Percentiles rank a stretch among this genome's conserved stretches.
These are phyloP conservation scores for Pelomyxa schiedti DNA, from an alignment of 78 protist species.

Conservation along the genomic window DNA sequence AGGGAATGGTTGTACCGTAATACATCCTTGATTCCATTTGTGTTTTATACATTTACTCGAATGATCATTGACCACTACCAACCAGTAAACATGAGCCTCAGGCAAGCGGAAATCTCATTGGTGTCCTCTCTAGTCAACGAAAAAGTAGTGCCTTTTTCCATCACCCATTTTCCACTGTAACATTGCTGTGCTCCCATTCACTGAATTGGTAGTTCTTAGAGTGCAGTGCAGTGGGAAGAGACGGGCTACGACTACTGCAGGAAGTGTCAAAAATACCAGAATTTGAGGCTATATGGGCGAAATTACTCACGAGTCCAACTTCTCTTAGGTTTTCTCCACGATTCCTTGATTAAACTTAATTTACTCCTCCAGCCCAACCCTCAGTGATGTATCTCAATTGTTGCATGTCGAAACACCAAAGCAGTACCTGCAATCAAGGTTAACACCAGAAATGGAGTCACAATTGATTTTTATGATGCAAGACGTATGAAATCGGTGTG, in stretches of 20 bases:
- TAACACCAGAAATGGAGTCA: slow-evolving; percentile 35
- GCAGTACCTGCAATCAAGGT: slow-evolving; percentile 25
- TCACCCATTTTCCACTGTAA: not conserved
- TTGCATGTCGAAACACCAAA: slow-evolving; percentile 42
- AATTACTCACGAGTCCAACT: slow-evolving; percentile 11
- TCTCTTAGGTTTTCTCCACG: not conserved
- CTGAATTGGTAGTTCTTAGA: slow-evolving; percentile 20
- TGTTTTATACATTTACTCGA: no score
- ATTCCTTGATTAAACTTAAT: not conserved
- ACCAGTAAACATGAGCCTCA: no score
- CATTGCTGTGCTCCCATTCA: not conserved
- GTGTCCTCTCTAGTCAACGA: no score
- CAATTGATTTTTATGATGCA: slow-evolving; percentile 43
- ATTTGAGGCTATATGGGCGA: slow-evolving; percentile 40
- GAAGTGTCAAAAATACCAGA: slow-evolving; percentile 17
- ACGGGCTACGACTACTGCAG: slow-evolving; percentile 39
- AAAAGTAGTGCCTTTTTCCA: not conserved
- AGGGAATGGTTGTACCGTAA: no score
- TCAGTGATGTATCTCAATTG: not conserved
- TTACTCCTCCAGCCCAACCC: not conserved
- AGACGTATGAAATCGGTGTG: not conserved
- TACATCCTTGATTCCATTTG: no score
- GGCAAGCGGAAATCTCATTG: no score
- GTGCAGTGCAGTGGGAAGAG: slow-evolving; percentile 46
- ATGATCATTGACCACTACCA: no score